These are phyloP conservation scores for Dioscorea alata DNA, from an alignment of 106 monocot genomes.

Conservation along the genomic window DNA sequence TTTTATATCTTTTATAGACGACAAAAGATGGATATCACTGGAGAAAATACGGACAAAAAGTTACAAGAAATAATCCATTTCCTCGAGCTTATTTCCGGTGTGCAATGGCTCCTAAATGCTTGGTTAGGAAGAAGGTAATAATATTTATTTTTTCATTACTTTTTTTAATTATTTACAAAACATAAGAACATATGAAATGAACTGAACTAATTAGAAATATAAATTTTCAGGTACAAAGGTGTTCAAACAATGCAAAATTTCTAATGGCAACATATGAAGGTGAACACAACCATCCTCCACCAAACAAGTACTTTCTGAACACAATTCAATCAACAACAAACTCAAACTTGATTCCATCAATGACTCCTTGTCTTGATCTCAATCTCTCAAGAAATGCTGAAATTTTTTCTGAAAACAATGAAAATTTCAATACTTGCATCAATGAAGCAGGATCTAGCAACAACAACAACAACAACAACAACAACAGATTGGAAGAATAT, in stretches of 20 bases:
- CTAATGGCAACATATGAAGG: conserved; percentile 41
- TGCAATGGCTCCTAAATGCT: conserved; percentile 16
- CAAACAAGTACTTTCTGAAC: not conserved
- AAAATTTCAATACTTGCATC: no score
- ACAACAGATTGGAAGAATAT: no score
- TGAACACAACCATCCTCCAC: conserved; percentile 31
- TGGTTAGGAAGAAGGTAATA: conserved; percentile 22
- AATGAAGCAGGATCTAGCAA: no score
- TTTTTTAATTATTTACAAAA: not conserved
- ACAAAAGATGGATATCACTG: conserved; percentile 20
- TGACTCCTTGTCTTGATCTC: no score
- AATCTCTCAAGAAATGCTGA: no score
- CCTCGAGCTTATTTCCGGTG: conserved; percentile 26
- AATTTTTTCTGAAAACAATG: no score
- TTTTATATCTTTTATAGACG: not conserved
- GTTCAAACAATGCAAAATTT: conserved; percentile 25
- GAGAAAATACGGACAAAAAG: conserved; percentile 25
- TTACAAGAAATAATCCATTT: conserved; percentile 21
- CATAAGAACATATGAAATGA: not conserved
- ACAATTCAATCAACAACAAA: no score
- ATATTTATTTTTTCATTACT: not conserved
- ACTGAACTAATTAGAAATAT: not conserved
- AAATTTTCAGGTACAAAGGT: conserved; percentile 34
- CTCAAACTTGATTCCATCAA: no score
- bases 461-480: no score